phyloP scores from a whole-genome alignment of 768 basidiomycete genomes.

The Neoboletus brunneissimus region DNA sequence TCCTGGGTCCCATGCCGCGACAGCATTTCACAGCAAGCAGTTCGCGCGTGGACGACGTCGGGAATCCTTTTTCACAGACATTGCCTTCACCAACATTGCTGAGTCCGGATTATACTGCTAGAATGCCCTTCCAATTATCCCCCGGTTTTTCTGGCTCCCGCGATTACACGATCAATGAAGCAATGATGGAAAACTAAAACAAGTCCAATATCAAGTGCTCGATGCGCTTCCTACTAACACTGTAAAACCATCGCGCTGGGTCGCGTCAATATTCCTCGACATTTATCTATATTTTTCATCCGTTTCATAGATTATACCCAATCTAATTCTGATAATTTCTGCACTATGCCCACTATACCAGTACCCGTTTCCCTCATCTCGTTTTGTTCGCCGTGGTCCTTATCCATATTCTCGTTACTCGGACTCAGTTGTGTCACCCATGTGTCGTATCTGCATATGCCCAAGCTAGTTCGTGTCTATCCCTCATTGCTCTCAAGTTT shows the following conservation, averaged over 20 bases:
- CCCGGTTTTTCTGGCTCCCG: slow-evolving; percentile 2
- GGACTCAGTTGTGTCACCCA: neutral
- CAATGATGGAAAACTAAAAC: slow-evolving; percentile 21
- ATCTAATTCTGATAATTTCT: slow-evolving; percentile 15
- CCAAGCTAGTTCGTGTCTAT: neutral
- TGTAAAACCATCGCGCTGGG: slow-evolving; percentile 14
- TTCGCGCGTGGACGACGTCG: slow-evolving; percentile 1
- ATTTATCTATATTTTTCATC: slow-evolving; percentile 1
- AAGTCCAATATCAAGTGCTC: slow-evolving; percentile 1
- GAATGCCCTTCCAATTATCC: slow-evolving; percentile 10
- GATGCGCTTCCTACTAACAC: slow-evolving; percentile 5
- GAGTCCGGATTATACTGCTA: slow-evolving; percentile 8
- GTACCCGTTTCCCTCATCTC: neutral
- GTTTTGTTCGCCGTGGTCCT: neutral
- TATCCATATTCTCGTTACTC: neutral
- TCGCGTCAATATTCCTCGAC: neutral
- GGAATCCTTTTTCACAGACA: neutral
- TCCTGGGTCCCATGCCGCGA: slow-evolving; percentile 17
- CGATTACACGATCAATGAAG: slow-evolving; percentile 14
- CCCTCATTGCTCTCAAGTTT: neutral
- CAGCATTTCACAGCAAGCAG: slow-evolving; percentile 16
- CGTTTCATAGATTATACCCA: slow-evolving; percentile 12
- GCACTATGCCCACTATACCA: neutral
- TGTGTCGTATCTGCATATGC: slow-evolving; percentile 1
- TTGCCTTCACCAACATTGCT: slow-evolving; percentile 6